Conservation (phyloP, 1,284 basidiomycete species). For the Leccinum griseonigrum region DNA sequence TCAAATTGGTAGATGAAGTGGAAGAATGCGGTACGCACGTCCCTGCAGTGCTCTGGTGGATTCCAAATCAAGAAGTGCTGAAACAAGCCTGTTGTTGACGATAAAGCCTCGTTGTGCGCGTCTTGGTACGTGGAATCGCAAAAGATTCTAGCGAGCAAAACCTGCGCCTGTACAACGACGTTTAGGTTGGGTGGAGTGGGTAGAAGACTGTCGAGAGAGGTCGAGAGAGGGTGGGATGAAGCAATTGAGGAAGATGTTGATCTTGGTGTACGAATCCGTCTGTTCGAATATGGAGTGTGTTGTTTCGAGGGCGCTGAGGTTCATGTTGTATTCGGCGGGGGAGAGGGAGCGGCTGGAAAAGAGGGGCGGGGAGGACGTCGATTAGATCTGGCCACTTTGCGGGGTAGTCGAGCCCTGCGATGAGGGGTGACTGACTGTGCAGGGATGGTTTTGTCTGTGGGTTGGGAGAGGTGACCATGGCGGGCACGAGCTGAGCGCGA, state of each 20-base stretch:
- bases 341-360: conserved; percentile 66
- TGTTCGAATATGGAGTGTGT: conserved; percentile 95
- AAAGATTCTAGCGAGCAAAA: conserved; percentile 83
- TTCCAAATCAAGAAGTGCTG: conserved; percentile 81
- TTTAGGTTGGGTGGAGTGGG: conserved; percentile 42
- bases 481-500: conserved; percentile 71
- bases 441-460: conserved; percentile 65
- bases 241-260: conserved; percentile 87
- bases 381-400: conserved; percentile 81
- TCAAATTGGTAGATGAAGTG: conserved; percentile 10
- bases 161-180: conserved; percentile 70
- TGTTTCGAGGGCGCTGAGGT: conserved; percentile 89
- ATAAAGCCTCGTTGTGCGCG: conserved; percentile 80
- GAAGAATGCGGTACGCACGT: conserved; percentile 49
- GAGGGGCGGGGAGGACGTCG: conserved; percentile 49
- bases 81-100: conserved; percentile 66
- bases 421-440: conserved; percentile 82
- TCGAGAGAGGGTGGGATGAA: conserved; percentile 86
- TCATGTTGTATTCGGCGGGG: conserved; percentile 77
- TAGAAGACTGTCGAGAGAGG: conserved; percentile 71
- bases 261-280: conserved; percentile 85
- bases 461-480: conserved; percentile 77
- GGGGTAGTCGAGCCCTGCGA: conserved; percentile 89
- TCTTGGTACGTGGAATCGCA: conserved; percentile 96
- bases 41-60: conserved; percentile 62